Evolutionary conservation across 805 yeast species (phyloP).

Genomic region (Starmerella scarabaei): DNA sequence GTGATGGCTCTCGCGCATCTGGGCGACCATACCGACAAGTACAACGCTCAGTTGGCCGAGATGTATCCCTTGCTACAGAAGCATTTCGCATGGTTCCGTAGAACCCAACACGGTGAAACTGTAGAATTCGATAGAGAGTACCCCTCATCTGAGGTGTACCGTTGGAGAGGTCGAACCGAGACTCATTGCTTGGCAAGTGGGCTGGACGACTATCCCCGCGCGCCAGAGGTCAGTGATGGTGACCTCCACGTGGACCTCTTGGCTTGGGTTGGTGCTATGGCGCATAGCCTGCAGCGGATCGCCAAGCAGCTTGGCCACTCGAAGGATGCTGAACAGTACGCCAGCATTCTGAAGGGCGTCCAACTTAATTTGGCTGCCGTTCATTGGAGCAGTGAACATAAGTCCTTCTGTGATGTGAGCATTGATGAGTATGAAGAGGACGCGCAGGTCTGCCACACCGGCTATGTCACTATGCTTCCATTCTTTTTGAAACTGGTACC

Average conservation of each 20-base stretch:
- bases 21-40: constrained; percentile 27
- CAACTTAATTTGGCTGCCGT: constrained; percentile 51
- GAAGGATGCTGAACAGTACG: constrained; percentile 47
- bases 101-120: constrained; percentile 62
- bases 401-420: constrained; percentile 70
- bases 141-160: constrained; percentile 52
- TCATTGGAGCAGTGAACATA: constrained; percentile 64
- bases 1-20: constrained; percentile 43
- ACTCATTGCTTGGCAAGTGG: constrained; percentile 88
- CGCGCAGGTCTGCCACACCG: constrained; percentile 67
- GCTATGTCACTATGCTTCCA: constrained; percentile 79
- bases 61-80: constrained; percentile 62
- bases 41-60: constrained; percentile 27
- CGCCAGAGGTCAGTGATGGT: constrained; percentile 64
- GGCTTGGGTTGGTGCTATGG: constrained; percentile 90
- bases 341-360: constrained; percentile 42
- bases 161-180: constrained; percentile 88
- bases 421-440: constrained; percentile 60
- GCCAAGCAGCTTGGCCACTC: constrained; percentile 47
- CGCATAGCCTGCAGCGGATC: constrained; percentile 62
- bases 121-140: constrained; percentile 54
- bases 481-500: constrained; percentile 54
- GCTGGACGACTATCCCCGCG: constrained; percentile 88
- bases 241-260: constrained; percentile 83
- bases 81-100: constrained; percentile 77